Base-by-base conservation (phyloP, 345 rosid species). In the Erucastrum elatum region DNA sequence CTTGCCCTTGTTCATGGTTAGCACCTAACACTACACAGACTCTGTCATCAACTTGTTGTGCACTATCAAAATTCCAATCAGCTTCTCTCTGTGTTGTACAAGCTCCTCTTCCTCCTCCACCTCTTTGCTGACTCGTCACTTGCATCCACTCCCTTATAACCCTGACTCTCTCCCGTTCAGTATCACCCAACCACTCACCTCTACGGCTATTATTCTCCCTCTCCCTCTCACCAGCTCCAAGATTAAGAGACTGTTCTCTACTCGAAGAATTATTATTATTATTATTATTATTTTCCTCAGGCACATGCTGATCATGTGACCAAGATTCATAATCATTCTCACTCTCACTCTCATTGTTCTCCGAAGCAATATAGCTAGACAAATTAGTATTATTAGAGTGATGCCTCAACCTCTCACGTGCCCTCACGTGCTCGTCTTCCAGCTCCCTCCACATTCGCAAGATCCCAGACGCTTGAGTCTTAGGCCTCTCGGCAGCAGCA, bases 391-490 rank as follows among this genome's bases (percentile, higher is more conserved):
- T 39, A 39, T 13, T 49, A 49, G 72, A n/a, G n/a, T 75, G 97
- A 85, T 74, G 97, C 87, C 98, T 89, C 87, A 91, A 75, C 79
- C 95, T 90, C 71, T 75, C 98, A 5, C 91, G 89, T 1, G 97
- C 96, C 84, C 98, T 87, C 81, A 90, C 64, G 81, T 96, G 99
- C 75, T 89, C 99, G 81, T 96, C 99, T 85, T 96, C 99, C 87
- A 96, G 80, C 87, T 96, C 99, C 85, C 99, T 85, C 99, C 99
- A 96, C 99, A 96, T 93, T 71, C 86, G 97, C 85, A 93, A 59
- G 72, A 96, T 96, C 5, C 94, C 64, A 70, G 99, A 96, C 4
- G 99, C 95, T 77, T 77, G 96, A 74, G 95, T 93, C 62, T 76
- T 91, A 0, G 99, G 98, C 84, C 96, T 85, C 83, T 95, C 99